Evolutionary conservation across 345 rosid species (phyloP), one percentile per base, ranked within the genome.

Genomic region (Citrus glauca): DNA sequence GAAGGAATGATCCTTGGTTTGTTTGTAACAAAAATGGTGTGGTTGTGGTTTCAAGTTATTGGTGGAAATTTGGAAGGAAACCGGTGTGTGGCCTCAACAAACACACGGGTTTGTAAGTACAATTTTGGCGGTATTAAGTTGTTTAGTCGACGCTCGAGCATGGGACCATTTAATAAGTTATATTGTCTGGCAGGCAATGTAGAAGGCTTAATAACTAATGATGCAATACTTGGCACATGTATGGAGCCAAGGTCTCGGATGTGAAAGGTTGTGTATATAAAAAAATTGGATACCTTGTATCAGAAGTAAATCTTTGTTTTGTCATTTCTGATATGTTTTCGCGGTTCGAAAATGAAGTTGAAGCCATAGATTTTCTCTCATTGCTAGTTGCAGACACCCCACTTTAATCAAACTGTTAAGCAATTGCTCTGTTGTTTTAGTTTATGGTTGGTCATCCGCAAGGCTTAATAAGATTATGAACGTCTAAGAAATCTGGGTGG

Each of bases 401-500:
- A 48, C 13, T 37, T 66, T 66, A 66, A 63, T 62, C 37, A 38
- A 11, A 61, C 48, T 73, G 64, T 50, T 33, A 25, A 48, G 50
- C 32, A 63, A 42, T 63, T 63, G 16, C 69, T 20, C 20, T 7
- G n/a, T 20, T 57, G 25, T 35, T 35, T 33, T 59, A 72, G 30
- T 57, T 56, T 2, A 14, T 6, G 65, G 76, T 65, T 75, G 69
- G 71, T 64, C 67, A 48, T 65, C 62, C n/a, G 33, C 70, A 74
- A 30, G 50, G 60, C 30, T 62, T 63, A 25, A 9, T 28, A 28
- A 74, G 78, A 20, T 71, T 67, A 33, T 24, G 32, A 48, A 76
- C 42, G 74, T 28, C 66, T 65, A 75, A 17, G 71, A 73, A 72
- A 68, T 40, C 57, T 74, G 2, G 78, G 84, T 72, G 82, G 86